Evolutionary conservation across 805 yeast species (phyloP), one percentile per base, ranked within the genome.

Genomic region (Lipomyces orientalis): DNA sequence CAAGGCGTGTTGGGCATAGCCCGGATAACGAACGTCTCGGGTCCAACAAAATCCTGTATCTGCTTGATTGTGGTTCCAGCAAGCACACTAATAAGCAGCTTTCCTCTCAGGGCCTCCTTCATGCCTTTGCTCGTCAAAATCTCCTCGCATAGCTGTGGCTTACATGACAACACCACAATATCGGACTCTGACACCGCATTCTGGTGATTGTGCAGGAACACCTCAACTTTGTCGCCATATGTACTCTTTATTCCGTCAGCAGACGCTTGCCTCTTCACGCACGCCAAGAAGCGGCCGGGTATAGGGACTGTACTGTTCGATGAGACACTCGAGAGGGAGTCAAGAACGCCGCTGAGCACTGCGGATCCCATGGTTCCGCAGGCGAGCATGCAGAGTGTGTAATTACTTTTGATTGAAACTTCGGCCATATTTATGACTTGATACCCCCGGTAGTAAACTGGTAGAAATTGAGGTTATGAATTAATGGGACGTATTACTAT

Each of bases 321-420:
- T 5, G 64, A 58, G 33, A 58, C 58, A 29, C 58, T 68, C 54
- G 35, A 29, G 31, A 81, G 79, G 2, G 83, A 77, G 61, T 85
- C 84, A 63, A 91, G 80, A 58, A 90, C 87, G 10, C 98, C 97
- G 12, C 91, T 84, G 39, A 91, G 84, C 58, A 95, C 91, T 10
- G 98, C 97, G 19, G 94, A 89, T 67, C 98, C 98, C 92, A 95
- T 91, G 64, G 90, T 93, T 68, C 99, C 99, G 75, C 97, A 87
- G 46, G 98, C 99, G 64, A 95, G 83, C 37, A 95, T 87, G 19
- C 93, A 85, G 62, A 94, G 58, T 2, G 72, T 69, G 54, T 69
- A 69, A 35, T 57, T 37, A 16, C 25, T 16, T 25, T 60, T 60
- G 25, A 62, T 37, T 22, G 58, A n/a, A 6, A 58, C 10, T 43